Percentiles rank a stretch among this genome's conserved stretches.
These are phyloP conservation scores for Margaritispora aquatica DNA, from an alignment of 495 filamentous ascomycete genomes.

Conservation along the genomic window DNA sequence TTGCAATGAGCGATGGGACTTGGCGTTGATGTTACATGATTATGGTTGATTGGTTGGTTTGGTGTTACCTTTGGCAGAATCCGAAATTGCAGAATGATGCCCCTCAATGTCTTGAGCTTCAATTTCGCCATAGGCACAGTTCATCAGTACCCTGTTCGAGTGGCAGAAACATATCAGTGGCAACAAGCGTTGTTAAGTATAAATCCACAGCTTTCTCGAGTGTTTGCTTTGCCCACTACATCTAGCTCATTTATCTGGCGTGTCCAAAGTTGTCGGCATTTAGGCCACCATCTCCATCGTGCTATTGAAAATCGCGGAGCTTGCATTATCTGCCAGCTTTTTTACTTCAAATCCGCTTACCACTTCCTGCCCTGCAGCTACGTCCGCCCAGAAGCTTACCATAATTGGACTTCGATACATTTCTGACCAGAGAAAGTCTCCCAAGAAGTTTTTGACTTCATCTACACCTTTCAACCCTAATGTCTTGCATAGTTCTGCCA, in stretches of 20 bases:
- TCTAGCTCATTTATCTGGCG: no score
- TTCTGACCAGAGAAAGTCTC: slow-evolving; percentile 11
- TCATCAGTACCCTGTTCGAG: no score
- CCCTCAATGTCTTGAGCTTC: no score
- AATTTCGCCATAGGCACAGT: no score
- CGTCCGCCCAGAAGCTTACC: slow-evolving; percentile 7
- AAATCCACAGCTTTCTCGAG: no score
- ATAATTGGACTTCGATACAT: slow-evolving; percentile 8
- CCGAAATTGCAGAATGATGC: no score
- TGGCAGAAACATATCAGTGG: no score
- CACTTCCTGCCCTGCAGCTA: background rate
- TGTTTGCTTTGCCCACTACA: no score
- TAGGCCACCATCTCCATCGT: background rate
- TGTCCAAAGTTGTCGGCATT: no score
- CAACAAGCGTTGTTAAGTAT: no score
- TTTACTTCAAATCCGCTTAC: background rate
- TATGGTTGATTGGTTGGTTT: background rate
- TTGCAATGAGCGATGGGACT: background rate
- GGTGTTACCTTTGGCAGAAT: background rate
- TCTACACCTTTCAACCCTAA: background rate
- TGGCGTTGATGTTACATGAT: background rate
- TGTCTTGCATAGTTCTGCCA: background rate
- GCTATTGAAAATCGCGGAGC: slow-evolving; percentile 1
- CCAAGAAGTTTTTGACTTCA: background rate
- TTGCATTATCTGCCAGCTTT: background rate